phyloP scores from a whole-genome alignment of 768 basidiomycete species.

The Tulasnella sp. region DNA sequence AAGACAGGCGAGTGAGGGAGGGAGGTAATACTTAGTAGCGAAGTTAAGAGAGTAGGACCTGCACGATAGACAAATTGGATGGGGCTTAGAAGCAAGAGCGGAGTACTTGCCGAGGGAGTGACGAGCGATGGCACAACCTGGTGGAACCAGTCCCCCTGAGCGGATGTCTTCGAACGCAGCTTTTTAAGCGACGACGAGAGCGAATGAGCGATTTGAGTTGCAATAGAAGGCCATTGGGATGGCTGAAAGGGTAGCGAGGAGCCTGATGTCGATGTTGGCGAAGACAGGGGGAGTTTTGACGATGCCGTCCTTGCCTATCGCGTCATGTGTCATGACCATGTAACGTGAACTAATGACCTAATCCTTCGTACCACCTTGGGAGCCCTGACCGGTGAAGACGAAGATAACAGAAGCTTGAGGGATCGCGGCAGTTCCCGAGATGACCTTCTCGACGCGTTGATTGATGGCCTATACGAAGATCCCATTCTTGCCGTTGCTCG shows the following conservation, averaged over 20 bases:
- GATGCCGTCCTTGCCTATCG: constrained; percentile 91
- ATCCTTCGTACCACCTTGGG: constrained; percentile 90
- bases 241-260: constrained; percentile 96
- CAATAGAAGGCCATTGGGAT: constrained; percentile 92
- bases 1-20: too few relatives aligned
- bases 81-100: constrained; percentile 91
- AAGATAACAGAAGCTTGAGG: constrained; percentile 56
- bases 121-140: constrained; percentile 87
- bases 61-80: too few relatives aligned
- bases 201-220: constrained; percentile 97
- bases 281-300: constrained; percentile 95
- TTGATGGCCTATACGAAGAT: constrained; percentile 42
- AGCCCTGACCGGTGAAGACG: constrained; percentile 50
- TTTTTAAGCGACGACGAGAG: constrained; percentile 95
- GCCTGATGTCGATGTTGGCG: constrained; percentile 87
- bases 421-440: constrained; percentile 88
- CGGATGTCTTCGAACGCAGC: constrained; percentile 99
- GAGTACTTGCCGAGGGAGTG: constrained; percentile 99
- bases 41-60: too few relatives aligned
- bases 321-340: constrained; percentile 99
- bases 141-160: constrained; percentile 87
- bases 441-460: constrained; percentile 76
- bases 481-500: constrained; percentile 67
- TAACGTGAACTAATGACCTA: constrained; percentile 98
- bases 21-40: too few relatives aligned